Base-by-base conservation (phyloP, 306 rosid genomes). In the Ormosia emarginata region DNA sequence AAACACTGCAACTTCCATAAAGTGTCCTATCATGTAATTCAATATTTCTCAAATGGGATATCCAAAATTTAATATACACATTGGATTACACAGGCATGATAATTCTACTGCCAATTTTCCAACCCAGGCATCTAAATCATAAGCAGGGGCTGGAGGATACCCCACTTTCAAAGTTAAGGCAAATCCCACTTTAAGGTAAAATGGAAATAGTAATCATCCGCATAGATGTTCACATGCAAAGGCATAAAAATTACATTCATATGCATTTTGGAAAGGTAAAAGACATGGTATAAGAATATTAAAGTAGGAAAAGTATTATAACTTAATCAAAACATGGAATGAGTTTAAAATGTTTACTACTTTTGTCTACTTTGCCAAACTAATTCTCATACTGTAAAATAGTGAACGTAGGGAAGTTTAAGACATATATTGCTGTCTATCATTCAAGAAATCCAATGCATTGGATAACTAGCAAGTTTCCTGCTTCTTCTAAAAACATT, bases 331-430 rank as follows among this genome's bases (percentile, higher is more conserved):
- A 74, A 52, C 58, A 76, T 2, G 71, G 61, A 63, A 81, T 18
- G 71, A 17, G 52, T 64, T 52, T 40, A 32, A 63, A 18, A 46
- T 57, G 56, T 67, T 14, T 18, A 36, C 63, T 58, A 71, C 29
- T 57, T 57, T 67, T 66, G 40, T 49, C 75, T 77, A 65, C 41
- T 47, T 57, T n/a, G 69, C 79, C 64, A 64, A 83, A 58, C 71
- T 65, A 63, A 58, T 11, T 71, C 32, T 65, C 50, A 57, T 57
- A 57, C 13, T 18, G 9, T 36, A 50, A 79, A 40, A 55, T 33
- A 61, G 53, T 5, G 30, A 36, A 82, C 32, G 17, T 8, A 36
- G 79, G 46, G 33, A 82, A 62, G 63, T 57, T 71, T 63, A 34
- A 77, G 57, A 63, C 62, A 71, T 66, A 44, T 30, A 58, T 24